Evolutionary conservation across 208 protist genomes (phyloP), one percentile per base, ranked within the genome.

Genomic region (Wallacemonas sp.): DNA sequence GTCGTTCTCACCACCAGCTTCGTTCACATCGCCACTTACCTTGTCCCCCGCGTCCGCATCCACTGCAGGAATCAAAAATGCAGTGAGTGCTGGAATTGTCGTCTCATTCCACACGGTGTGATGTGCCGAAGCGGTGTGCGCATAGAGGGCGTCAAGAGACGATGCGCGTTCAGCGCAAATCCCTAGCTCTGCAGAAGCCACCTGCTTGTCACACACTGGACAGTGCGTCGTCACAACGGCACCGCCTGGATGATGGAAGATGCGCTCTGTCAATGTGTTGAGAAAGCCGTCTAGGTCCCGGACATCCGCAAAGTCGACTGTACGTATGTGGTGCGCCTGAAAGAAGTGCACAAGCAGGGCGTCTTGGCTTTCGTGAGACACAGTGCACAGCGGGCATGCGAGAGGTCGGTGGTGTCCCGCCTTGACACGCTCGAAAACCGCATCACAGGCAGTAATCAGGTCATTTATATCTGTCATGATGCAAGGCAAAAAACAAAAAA

Each of bases 311-410:
- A 85, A 82, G 61, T 86, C 79, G n/a, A 71, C 51, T 34, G 67
- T 62, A 60, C 71, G 55, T 26, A 91, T 66, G 9, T 68, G 27
- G 59, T 94, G 88, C 4, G 51, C 46, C 1, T 33, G 58, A 19
- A 73, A 72, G 34, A 86, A 78, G 69, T 94, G 88, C 17, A 82
- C 75, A 77, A 87, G 81, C 27, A 77, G 70, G 0, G 62, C 66
- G 27, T 87, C 77, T 33, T 89, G 73, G 2, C 82, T 84, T 1
- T 71, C 61, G 1, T 87, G 66, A 22, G 41, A 66, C 15, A 74
- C 61, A 14, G 28, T 19, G 49, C 88, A 94, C 12, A 94, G 42
- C 1, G 87, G 33, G 62, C 88, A 94, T 17, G 51, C 1, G 28
- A 84, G 77, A 27, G 82, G 72, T 9, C 68, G 26, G 17, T 70